Evolutionary conservation across 768 basidiomycete genomes (phyloP).

Genomic region (Xerocomellus intermedius): DNA sequence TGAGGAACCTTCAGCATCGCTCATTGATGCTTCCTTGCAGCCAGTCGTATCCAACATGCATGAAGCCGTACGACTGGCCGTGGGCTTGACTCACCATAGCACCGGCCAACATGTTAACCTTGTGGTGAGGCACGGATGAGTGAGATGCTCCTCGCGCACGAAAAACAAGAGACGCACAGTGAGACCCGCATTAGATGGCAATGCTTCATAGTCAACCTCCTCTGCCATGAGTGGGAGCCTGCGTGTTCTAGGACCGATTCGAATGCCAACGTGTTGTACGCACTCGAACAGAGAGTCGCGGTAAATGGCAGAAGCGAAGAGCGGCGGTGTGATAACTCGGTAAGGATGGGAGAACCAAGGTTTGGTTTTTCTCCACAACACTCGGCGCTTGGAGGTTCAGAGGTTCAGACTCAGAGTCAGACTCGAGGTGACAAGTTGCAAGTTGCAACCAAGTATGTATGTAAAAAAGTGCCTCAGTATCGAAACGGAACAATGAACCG

Average conservation of each 20-base stretch:
- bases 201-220: constrained; percentile 61
- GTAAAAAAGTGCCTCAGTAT: neutral
- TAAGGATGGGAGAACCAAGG: constrained; percentile 6
- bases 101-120: constrained; percentile 98
- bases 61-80: neutral
- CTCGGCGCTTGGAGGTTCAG: neutral
- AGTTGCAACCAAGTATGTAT: neutral
- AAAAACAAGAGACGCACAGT: constrained; percentile 42
- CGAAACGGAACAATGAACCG: constrained; percentile 5
- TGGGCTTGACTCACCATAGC: constrained; percentile 68
- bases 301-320: neutral
- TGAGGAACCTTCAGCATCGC: constrained; percentile 34
- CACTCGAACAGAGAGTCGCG: constrained; percentile 3
- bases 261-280: constrained; percentile 4
- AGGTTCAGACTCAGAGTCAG: neutral
- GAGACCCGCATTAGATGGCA: constrained; percentile 77
- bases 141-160: constrained; percentile 12
- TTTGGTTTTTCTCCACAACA: constrained; percentile 4
- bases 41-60: neutral
- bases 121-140: constrained; percentile 10
- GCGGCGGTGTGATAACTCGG: neutral
- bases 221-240: constrained; percentile 33
- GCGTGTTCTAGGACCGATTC: constrained; percentile 6
- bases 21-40: neutral
- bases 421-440: neutral